phyloP scores from a whole-genome alignment of 768 basidiomycete species.

The Calocybe indica region DNA sequence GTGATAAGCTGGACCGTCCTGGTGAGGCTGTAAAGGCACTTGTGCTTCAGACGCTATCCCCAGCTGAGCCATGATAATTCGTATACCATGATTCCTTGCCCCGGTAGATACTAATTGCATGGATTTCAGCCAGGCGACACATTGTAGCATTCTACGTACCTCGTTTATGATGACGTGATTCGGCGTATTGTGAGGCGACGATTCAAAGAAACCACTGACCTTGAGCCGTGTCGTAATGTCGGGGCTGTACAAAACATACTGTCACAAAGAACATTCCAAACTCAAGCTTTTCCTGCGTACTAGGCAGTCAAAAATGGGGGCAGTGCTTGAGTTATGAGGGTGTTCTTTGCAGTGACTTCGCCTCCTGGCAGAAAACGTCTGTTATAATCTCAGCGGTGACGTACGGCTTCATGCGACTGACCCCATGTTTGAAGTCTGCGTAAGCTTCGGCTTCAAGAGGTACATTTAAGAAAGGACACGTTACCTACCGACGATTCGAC shows the following conservation, averaged over 20 bases:
- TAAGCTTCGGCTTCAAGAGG: neutral
- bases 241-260: constrained; percentile 45
- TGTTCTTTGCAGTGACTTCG: constrained; percentile 62
- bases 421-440: constrained; percentile 74
- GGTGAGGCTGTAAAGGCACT: constrained; percentile 60
- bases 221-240: constrained; percentile 68
- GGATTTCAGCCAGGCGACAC: neutral
- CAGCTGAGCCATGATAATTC: constrained; percentile 2
- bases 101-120: constrained; percentile 62
- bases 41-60: neutral
- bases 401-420: constrained; percentile 19
- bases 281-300: constrained; percentile 33
- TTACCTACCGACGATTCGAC: constrained; percentile 57
- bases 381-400: constrained; percentile 3
- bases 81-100: constrained; percentile 88
- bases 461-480: constrained; percentile 1
- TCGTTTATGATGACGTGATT: constrained; percentile 93
- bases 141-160: constrained; percentile 23
- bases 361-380: constrained; percentile 44
- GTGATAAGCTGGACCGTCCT: constrained; percentile 86
- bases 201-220: constrained; percentile 55
- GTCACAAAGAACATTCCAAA: constrained; percentile 1
- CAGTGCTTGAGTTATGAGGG: constrained; percentile 62
- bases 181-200: constrained; percentile 58
- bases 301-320: constrained; percentile 66